Conservation (phyloP, 257 asterid genomes). For the Rehmannia glutinosa region DNA sequence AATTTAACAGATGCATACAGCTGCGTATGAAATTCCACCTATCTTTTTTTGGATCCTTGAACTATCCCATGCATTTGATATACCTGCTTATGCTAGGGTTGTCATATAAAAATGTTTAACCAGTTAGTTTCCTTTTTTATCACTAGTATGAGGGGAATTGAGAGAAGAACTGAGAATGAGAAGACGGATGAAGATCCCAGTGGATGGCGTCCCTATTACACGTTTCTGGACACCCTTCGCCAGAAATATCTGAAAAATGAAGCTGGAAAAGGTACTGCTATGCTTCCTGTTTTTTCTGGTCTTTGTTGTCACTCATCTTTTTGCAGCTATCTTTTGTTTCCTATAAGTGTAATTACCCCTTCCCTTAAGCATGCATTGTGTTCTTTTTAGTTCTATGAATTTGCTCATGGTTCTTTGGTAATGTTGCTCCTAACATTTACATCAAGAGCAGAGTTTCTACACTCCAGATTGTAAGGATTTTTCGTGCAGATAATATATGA, state of each 20-base stretch:
- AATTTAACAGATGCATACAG: background rate
- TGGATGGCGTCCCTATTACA: slow-evolving; percentile 78
- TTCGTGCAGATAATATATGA: too few species aligned
- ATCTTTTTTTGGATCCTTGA: too few species aligned
- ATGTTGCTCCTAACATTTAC: too few species aligned
- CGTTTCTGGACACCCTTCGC: slow-evolving; percentile 63
- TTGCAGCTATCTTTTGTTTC: background rate
- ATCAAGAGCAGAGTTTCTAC: too few species aligned
- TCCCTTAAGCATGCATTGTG: background rate
- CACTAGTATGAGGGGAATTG: slow-evolving; percentile 58
- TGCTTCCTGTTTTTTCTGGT: slow-evolving; percentile 11
- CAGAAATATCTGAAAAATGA: slow-evolving; percentile 76
- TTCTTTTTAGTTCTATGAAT: too few species aligned
- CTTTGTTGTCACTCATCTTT: background rate
- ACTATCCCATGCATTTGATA: too few species aligned
- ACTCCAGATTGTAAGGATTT: too few species aligned
- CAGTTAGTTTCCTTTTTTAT: slow-evolving; percentile 3
- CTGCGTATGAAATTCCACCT: too few species aligned
- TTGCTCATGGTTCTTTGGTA: too few species aligned
- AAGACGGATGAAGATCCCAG: slow-evolving; percentile 80
- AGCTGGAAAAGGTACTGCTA: slow-evolving; percentile 58
- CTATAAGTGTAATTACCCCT: background rate
- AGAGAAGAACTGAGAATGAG: slow-evolving; percentile 62
- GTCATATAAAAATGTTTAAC: background rate
- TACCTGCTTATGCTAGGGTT: background rate